Percentiles rank a stretch among this genome's conserved stretches.
phyloP scores from a whole-genome alignment of 1,284 basidiomycete genomes.

The Schizophyllum commune region DNA sequence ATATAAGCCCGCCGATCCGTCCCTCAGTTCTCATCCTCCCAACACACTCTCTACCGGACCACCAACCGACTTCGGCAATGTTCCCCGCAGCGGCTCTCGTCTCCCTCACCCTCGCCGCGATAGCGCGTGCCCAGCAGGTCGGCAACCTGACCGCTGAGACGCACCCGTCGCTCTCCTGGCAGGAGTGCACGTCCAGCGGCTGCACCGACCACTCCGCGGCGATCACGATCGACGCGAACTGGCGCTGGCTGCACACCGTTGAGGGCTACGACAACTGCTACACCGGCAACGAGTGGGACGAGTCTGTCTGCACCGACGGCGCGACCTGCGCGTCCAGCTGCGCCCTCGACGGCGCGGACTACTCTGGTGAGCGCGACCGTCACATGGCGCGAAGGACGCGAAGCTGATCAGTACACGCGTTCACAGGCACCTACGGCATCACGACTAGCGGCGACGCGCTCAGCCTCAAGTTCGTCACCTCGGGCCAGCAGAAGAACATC shows the following conservation, averaged over 20 bases:
- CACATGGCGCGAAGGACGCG: conserved; percentile 39
- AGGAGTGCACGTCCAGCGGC: conserved; percentile 33
- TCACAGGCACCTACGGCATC: conserved; percentile 10
- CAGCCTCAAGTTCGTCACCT: conserved; percentile 17
- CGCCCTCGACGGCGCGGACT: conserved; percentile 52
- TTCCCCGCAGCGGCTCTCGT: conserved; percentile 10
- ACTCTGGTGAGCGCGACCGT: conserved; percentile 35
- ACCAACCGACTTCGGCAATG: conserved; percentile 3
- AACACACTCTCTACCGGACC: not conserved
- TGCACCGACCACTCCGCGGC: conserved; percentile 27
- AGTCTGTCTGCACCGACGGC: conserved; percentile 38
- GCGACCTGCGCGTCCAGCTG: conserved; percentile 43
- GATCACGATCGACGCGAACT: conserved; percentile 45
- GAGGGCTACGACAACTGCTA: conserved; percentile 44
- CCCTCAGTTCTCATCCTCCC: not conserved
- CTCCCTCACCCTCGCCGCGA: conserved; percentile 10
- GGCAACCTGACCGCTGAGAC: conserved; percentile 31
- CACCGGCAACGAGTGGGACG: conserved; percentile 46
- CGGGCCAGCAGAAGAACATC: conserved; percentile 31
- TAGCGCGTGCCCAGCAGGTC: conserved; percentile 18
- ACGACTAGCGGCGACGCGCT: conserved; percentile 9
- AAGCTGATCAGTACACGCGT: conserved; percentile 27
- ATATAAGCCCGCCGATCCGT: not conserved
- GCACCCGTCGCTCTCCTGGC: conserved; percentile 32
- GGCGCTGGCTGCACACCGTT: conserved; percentile 42